These are phyloP conservation scores for Beta lomatogona DNA, from an alignment of 179 eudicot genomes.

Conservation along the genomic window DNA sequence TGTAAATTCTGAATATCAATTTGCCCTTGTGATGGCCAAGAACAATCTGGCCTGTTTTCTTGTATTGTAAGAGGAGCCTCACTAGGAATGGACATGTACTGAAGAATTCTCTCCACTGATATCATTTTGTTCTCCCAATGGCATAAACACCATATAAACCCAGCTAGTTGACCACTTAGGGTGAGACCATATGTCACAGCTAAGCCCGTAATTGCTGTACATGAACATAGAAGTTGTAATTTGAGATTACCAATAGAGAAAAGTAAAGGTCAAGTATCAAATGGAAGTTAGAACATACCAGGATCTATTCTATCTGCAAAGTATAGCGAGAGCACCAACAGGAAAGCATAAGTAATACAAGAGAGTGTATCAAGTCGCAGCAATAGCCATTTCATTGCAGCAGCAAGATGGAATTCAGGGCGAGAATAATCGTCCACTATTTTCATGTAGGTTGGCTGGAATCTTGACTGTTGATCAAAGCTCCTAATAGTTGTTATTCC, in stretches of 20 bases:
- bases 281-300: slow-evolving; percentile 7
- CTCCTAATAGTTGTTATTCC: slow-evolving; percentile 28
- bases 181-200: slow-evolving; percentile 24
- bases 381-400: slow-evolving; percentile 29
- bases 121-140: slow-evolving; percentile 21
- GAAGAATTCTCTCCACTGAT: slow-evolving; percentile 29
- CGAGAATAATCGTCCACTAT: slow-evolving; percentile 20
- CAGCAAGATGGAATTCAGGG: slow-evolving; percentile 12
- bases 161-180: background rate
- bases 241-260: background rate
- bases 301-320: slow-evolving; percentile 15
- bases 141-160: slow-evolving; percentile 19
- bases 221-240: background rate
- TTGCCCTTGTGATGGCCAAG: slow-evolving; percentile 26
- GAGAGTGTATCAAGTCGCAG: slow-evolving; percentile 20
- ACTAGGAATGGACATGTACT: slow-evolving; percentile 22
- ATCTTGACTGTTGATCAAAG: slow-evolving; percentile 13
- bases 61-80: slow-evolving; percentile 23
- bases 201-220: slow-evolving; percentile 25
- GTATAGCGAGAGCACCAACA: background rate
- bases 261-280: background rate
- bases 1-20: slow-evolving; percentile 10
- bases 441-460: slow-evolving; percentile 21
- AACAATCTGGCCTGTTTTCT: slow-evolving; percentile 16
- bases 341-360: slow-evolving; percentile 12